phyloP scores from a whole-genome alignment of 108 stramenopile genomes.

The Pseudonitzschia multistriata region DNA sequence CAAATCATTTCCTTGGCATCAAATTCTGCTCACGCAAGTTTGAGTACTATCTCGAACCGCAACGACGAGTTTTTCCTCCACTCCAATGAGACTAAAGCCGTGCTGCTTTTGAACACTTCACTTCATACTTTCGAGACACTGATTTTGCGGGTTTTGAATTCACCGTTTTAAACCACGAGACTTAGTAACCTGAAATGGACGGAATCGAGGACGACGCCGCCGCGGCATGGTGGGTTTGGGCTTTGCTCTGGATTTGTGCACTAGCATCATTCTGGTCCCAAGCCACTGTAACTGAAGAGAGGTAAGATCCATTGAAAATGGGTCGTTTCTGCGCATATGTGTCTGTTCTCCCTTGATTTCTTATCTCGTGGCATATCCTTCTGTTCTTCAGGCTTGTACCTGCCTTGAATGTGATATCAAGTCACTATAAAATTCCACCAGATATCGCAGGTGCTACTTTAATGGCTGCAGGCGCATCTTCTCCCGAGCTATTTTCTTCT shows the following conservation, averaged over 20 bases:
- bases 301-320: constrained; percentile 17
- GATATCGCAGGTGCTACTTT: constrained; percentile 83
- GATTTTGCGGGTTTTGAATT: too few species aligned
- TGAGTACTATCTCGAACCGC: too few species aligned
- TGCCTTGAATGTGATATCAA: constrained; percentile 77
- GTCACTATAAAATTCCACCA: constrained; percentile 60
- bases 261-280: constrained; percentile 65
- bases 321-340: background rate
- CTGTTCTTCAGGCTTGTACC: constrained; percentile 69
- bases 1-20: too few species aligned
- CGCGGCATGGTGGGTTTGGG: constrained; percentile 20
- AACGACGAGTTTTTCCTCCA: too few species aligned
- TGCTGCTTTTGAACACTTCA: too few species aligned
- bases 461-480: constrained; percentile 83
- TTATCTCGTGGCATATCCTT: constrained; percentile 10
- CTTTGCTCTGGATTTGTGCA: constrained; percentile 34
- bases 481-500: constrained; percentile 66
- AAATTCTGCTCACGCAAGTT: too few species aligned
- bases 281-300: constrained; percentile 71
- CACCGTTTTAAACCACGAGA: too few species aligned
- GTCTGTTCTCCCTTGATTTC: constrained; percentile 2
- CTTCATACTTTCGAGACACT: too few species aligned
- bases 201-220: constrained; percentile 14
- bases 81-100: too few species aligned
- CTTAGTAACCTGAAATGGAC: too few species aligned